These are phyloP conservation scores for Dictyostelium capitatum DNA, from an alignment of 78 protist species.

Conservation along the genomic window DNA sequence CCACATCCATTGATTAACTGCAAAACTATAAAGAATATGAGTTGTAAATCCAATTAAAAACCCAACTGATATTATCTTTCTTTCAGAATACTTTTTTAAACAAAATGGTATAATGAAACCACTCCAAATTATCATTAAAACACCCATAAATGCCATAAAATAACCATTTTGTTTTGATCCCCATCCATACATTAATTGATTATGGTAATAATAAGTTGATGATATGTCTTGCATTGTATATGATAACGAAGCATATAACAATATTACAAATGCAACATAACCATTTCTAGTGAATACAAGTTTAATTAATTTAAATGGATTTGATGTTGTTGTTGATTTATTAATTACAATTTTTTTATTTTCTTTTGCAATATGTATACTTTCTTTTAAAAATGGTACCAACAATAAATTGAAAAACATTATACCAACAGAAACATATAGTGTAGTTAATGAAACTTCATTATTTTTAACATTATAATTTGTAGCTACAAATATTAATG, in stretches of 20 bases:
- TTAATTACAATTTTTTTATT: neutral
- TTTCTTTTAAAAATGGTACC: neutral
- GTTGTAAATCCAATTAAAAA: neutral
- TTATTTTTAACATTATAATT: neutral
- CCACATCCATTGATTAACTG: constrained; percentile 51
- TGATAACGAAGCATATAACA: neutral
- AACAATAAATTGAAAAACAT: neutral
- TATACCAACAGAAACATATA: neutral
- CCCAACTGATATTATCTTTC: constrained; percentile 4
- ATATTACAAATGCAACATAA: neutral
- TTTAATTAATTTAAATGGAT: constrained; percentile 10
- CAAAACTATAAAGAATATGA: constrained; percentile 16
- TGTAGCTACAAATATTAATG: neutral
- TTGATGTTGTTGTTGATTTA: neutral
- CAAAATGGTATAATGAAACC: neutral
- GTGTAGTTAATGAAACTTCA: neutral
- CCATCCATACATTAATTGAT: constrained; percentile 19
- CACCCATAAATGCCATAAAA: constrained; percentile 4
- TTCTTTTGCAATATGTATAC: constrained; percentile 6
- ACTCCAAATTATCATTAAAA: constrained; percentile 2
- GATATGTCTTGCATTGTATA: neutral
- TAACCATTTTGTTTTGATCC: neutral
- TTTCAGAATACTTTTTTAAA: constrained; percentile 20
- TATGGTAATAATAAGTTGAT: neutral
- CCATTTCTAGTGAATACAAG: neutral